Conservation (phyloP, 441 rosid genomes). For the Eutrema salsugineum region DNA sequence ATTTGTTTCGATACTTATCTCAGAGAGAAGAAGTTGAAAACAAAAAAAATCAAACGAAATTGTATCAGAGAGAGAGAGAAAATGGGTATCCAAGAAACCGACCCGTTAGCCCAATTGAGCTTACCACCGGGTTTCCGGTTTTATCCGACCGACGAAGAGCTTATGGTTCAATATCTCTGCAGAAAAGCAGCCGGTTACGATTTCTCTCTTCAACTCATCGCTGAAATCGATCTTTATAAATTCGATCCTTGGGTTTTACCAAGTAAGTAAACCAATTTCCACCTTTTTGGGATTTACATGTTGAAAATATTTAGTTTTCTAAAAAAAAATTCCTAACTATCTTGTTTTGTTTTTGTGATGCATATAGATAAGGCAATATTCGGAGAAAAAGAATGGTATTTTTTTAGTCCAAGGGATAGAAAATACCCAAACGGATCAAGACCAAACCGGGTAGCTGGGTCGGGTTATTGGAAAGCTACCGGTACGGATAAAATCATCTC, state of each 20-base stretch:
- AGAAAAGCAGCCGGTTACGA: conserved; percentile 74
- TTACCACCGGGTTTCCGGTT: conserved; percentile 97
- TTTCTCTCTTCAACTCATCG: conserved; percentile 65
- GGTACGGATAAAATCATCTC: conserved; percentile 86
- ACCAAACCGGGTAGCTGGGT: conserved; percentile 90
- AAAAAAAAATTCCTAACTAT: neutral
- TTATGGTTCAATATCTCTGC: conserved; percentile 77
- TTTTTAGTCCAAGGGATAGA: conserved; percentile 85
- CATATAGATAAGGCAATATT: conserved; percentile 70
- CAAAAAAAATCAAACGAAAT: neutral
- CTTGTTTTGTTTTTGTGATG: neutral
- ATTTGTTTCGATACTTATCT: neutral
- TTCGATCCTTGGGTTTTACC: conserved; percentile 91
- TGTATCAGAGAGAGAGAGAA: neutral
- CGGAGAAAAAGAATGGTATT: conserved; percentile 97
- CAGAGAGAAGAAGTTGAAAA: neutral
- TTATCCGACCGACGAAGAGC: conserved; percentile 95
- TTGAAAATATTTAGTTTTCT: no score
- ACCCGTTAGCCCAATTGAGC: conserved; percentile 73
- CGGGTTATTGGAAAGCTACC: conserved; percentile 98
- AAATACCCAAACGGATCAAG: conserved; percentile 94
- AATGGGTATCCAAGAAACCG: conserved; percentile 68
- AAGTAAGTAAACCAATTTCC: conserved; percentile 37
- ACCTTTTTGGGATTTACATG: no score
- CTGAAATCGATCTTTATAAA: conserved; percentile 87